Evolutionary conservation across 257 asterid species (phyloP).

Genomic region (Gentiana straminea): DNA sequence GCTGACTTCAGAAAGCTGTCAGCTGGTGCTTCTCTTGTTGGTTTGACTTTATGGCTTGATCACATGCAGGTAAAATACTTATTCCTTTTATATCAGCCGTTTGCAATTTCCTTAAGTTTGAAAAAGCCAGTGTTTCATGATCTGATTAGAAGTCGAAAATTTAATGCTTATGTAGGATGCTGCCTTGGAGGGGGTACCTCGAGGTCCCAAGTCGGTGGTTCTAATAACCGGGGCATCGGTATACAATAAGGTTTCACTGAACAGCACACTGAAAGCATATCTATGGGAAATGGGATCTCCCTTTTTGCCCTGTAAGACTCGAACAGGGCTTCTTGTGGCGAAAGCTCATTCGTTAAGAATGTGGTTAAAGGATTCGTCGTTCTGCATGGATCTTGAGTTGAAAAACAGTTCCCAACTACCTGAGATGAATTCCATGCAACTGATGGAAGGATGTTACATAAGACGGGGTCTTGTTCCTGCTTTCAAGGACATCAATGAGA

Average conservation of each 20-base stretch:
- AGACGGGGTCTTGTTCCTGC: conserved; percentile 92
- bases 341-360: conserved; percentile 74
- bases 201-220: conserved; percentile 85
- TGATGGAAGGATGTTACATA: conserved; percentile 73
- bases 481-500: conserved; percentile 65
- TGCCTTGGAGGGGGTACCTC: conserved; percentile 86
- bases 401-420: conserved; percentile 57
- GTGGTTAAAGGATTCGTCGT: conserved; percentile 96
- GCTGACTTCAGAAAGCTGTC: conserved; percentile 92
- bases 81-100: conserved; percentile 1
- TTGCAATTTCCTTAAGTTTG: neutral
- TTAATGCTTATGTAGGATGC: conserved; percentile 59
- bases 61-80: conserved; percentile 72
- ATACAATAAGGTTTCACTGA: conserved; percentile 67
- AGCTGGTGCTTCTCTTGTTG: conserved; percentile 95
- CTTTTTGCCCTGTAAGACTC: conserved; percentile 74
- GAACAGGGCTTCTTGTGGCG: conserved; percentile 69
- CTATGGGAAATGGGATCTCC: conserved; percentile 99
- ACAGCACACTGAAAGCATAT: conserved; percentile 70
- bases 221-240: conserved; percentile 78
- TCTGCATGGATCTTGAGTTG: conserved; percentile 85
- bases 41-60: conserved; percentile 93
- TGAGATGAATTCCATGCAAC: conserved; percentile 71
- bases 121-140: too few relatives aligned
- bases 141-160: too few relatives aligned